Percentiles rank a stretch among this genome's conserved stretches.
Conservation (phyloP, 495 filamentous ascomycete genomes). For the Hyaloscypha hepaticicola region DNA sequence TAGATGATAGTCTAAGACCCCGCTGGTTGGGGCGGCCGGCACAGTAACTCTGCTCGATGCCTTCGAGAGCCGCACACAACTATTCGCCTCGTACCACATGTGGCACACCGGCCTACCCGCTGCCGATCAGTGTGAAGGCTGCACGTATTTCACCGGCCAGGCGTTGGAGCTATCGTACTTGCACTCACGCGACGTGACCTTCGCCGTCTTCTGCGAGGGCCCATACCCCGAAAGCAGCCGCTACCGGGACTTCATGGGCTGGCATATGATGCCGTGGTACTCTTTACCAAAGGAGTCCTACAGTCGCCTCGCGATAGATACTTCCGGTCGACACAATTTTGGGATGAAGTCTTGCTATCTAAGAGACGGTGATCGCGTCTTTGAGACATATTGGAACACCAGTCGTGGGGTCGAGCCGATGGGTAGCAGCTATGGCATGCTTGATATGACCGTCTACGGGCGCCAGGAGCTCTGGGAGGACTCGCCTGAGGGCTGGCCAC, state of each 20-base stretch:
- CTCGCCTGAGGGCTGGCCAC: slow-evolving; percentile 17
- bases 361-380: slow-evolving; percentile 20
- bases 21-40: too few species aligned
- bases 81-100: slow-evolving; percentile 18
- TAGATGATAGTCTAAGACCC: too few species aligned
- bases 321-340: slow-evolving; percentile 5
- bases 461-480: slow-evolving; percentile 16
- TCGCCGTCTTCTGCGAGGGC: slow-evolving; percentile 19
- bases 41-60: slow-evolving; percentile 14
- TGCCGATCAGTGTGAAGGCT: slow-evolving; percentile 26
- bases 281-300: background rate
- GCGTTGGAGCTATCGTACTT: slow-evolving; percentile 22
- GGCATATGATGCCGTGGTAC: slow-evolving; percentile 24
- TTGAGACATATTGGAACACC: slow-evolving; percentile 22
- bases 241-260: slow-evolving; percentile 26
- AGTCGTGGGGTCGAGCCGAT: slow-evolving; percentile 17
- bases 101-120: slow-evolving; percentile 13
- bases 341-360: slow-evolving; percentile 26
- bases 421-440: slow-evolving; percentile 12
- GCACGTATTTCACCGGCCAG: slow-evolving; percentile 21
- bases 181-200: slow-evolving; percentile 24
- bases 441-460: slow-evolving; percentile 21
- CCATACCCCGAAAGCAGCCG: slow-evolving; percentile 20
- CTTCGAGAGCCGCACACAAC: slow-evolving; percentile 18
- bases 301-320: background rate